Evolutionary conservation across 345 rosid genomes (phyloP).

Genomic region (Moricandia arvensis): DNA sequence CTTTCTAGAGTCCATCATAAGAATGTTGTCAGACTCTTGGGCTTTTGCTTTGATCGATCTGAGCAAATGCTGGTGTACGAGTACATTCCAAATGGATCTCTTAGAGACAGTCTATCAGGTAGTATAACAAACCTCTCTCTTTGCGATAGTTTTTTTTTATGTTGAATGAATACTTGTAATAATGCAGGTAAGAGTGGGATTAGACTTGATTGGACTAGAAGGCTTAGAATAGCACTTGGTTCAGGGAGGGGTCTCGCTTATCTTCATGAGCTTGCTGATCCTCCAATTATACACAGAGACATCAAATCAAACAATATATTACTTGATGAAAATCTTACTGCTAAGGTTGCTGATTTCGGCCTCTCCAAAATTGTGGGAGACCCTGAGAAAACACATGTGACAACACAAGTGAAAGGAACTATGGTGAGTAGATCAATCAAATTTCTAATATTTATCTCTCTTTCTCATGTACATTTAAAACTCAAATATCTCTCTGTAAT

Average conservation of each 20-base stretch:
- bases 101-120: constrained; percentile 74
- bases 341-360: constrained; percentile 95
- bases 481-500: background rate
- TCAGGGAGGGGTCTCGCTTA: constrained; percentile 83
- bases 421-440: constrained; percentile 55
- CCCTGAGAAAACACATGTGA: constrained; percentile 61
- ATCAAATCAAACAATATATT: constrained; percentile 80
- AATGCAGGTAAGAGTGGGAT: constrained; percentile 75
- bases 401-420: constrained; percentile 97
- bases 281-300: constrained; percentile 95
- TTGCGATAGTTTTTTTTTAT: background rate
- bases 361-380: constrained; percentile 72
- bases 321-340: constrained; percentile 69
- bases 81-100: constrained; percentile 63
- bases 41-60: constrained; percentile 67
- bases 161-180: background rate
- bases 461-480: background rate
- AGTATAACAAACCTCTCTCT: background rate
- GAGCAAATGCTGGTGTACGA: constrained; percentile 84
- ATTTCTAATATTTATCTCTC: background rate
- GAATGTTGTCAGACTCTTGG: constrained; percentile 67
- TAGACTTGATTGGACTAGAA: constrained; percentile 70
- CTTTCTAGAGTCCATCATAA: constrained; percentile 87
- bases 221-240: constrained; percentile 76
- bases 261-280: constrained; percentile 92